Evolutionary conservation across 1,284 basidiomycete species (phyloP), one percentile per base, ranked within the genome.

Genomic region (Cryptococcus sp.): DNA sequence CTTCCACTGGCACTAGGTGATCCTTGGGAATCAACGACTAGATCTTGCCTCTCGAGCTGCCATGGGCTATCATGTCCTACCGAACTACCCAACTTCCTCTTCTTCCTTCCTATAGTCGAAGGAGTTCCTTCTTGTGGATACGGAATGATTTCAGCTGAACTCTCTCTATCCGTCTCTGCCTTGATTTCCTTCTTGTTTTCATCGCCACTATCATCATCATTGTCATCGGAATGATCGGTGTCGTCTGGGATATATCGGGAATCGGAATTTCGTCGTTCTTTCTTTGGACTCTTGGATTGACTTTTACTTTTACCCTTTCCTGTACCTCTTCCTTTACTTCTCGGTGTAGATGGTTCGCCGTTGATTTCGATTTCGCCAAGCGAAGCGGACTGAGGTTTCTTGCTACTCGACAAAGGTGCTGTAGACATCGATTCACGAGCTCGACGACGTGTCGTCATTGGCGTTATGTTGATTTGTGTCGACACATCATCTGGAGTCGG

Each of bases 151-250:
- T 39, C 36, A 7, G 36, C 16, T 25, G 24, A 46, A 18, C 37
- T 23, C 39, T 39, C 21, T 19, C 46, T 48, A 28, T 28, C 28
- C 28, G 28, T 28, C 11, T 28, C 28, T 28, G 11, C 25, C 28
- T 45, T 37, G 34, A 22, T 18, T 46, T 46, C 23, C 50, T 46
- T 39, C 31, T 52, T 46, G 11, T 44, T 25, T n/a, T 32, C 42
- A 7, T 44, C 46, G 22, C 45, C 54, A n/a, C 36, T 40, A 18
- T 31, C 48, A 21, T 53, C 46, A n/a, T 25, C 36, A 25, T 46
- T 28, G 22, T 49, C 47, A 43, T 51, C 41, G 34, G 43, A 5
- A 31, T 41, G 32, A 22, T 46, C 41, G 19, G 45, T 3, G 24
- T 36, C 39, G 14, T 32, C 22, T 21, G 32, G 19, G 4, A n/a